Evolutionary conservation across 148 eudicot genomes (phyloP), one percentile per base, ranked within the genome.

Genomic region (Nepenthes mirabilis): DNA sequence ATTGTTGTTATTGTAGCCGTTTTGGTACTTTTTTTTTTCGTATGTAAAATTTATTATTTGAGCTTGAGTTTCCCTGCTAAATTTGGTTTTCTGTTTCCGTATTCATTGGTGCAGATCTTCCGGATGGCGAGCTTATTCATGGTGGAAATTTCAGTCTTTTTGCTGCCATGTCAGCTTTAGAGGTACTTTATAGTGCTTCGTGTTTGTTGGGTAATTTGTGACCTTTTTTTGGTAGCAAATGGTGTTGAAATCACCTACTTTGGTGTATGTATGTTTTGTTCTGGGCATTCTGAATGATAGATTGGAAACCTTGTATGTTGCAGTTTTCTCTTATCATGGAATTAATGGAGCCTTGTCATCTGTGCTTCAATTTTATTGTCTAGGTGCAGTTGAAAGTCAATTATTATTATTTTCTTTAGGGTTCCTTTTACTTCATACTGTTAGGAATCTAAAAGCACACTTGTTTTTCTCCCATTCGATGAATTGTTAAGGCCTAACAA

Each of bases 121-220:
- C 59, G 63, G 86, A 80, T 47, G 96, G 88, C 43, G 98, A 88
- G 74, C 78, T 91, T 53, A 82, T 91, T 67, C 77, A 77, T 73
- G 98, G 94, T 45, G 96, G 88, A 11, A 85, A 88, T 77, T 91
- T 91, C 60, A 91, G 87, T 73, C 91, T 91, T 57, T 91, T 88
- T 62, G 96, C 96, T 34, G 98, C 98, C 69, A 91, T 91, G 98
- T 91, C 98, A 59, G 98, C 98, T 47, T 70, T 91, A 70, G 98
- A 91, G 98, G 98, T 91, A 77, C 65, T 57, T 58, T 50, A 62
- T 3, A n/a, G 34, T 59, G 60, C 49, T 55, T 70, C 63, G 57
- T 3, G 13, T 47, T 58, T 65, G 60, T 33, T 57, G 2, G 2
- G 52, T 49, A 49, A 12, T 11, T 49, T 49, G 2, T 49, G 13